Base-by-base conservation (phyloP, 179 eudicot genomes). In the Beta lomatogona region DNA sequence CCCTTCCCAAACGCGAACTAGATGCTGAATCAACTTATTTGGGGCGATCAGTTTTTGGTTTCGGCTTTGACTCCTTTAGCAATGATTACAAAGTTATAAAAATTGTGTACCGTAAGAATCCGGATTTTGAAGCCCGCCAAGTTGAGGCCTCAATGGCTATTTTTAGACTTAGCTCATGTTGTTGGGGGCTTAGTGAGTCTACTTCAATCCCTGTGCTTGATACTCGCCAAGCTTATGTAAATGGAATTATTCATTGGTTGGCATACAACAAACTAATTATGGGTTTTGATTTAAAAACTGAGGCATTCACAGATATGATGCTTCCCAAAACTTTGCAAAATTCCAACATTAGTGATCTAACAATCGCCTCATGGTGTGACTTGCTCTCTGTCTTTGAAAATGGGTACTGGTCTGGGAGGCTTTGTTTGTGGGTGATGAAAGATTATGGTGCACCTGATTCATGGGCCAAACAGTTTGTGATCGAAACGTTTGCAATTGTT, bases 401-500 rank as follows among this genome's bases (percentile, higher is more conserved):
- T 31, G 86, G 82, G 31, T 63, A 61, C 64, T 67, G 73, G 70
- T 82, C 77, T 22, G 82, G 75, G 9, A 77, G 57, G 19, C 80
- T 89, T 81, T 81, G 85, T 76, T 73, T 89, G 48, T 91, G 92
- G 94, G 79, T 85, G 59, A 89, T 89, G 94, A 85, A 87, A 21
- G 87, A 86, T 68, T 87, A 89, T 73, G 87, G 91, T 18, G 78
- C 67, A 48, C 73, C 50, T 21, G 79, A 77, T 71, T 85, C 94
- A 44, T 91, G 94, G 94, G 75, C 80, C 67, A 87, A 75, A 75
- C 80, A 88, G 60, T 89, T 80, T 63, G 84, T 31, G 16, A 76
- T 91, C 44, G 84, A 82, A 18, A 44, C 82, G 19, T 21, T 71
- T 13, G 86, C 36, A 14, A 78, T 79, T 28, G 74, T 85, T 8